Base-by-base conservation (phyloP, 495 filamentous ascomycete species). In the Pseudomonodictys pantanalensis region DNA sequence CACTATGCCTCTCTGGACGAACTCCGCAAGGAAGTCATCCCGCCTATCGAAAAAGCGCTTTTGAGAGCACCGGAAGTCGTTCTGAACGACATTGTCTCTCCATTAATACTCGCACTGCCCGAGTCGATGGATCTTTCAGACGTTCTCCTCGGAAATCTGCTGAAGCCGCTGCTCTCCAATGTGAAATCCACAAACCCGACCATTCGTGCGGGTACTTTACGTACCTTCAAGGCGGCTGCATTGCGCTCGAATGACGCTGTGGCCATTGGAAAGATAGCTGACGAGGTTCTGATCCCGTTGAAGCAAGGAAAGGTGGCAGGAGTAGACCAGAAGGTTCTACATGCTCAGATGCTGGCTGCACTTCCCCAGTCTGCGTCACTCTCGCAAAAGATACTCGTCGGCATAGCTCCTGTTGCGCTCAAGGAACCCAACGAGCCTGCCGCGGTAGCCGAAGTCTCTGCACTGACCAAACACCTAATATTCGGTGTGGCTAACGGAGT, bases 391-490 rank as follows among this genome's bases (percentile, higher is more conserved):
- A 76, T 95, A n/a, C 79, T 84, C 29, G 71, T 79, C 32, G 82
- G 79, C 7, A 76, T 97, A 25, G 78, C 85, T 15, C 72, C 82
- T 15, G 69, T 87, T 8, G 81, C 84, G 22, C 72, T 77, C 2
- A 93, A 95, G 54, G 93, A 98, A 72, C 83, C 89, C 6, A 97
- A 92, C 66, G 95, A 98, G 70, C 73, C 77, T 42, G 90, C 90
- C 30, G 73, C 93, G 6, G 79, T 78, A 46, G 84, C 89, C n/a
- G 88, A 95, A 67, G 79, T 87, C 10, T 75, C 79, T 20, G 82
- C 89, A 0, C 76, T 96, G 24, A 75, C 81, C 46, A 78, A 77
- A 43, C 85, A 89, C 62, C 71, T 88, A 26, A 65, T 69, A 8
- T 79, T 75, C 69, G 77, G 86, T 24, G 67, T 96, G 11, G 62